Base-by-base conservation (phyloP, 2,329 filamentous ascomycete species). In the Bipolaris gigantea region DNA sequence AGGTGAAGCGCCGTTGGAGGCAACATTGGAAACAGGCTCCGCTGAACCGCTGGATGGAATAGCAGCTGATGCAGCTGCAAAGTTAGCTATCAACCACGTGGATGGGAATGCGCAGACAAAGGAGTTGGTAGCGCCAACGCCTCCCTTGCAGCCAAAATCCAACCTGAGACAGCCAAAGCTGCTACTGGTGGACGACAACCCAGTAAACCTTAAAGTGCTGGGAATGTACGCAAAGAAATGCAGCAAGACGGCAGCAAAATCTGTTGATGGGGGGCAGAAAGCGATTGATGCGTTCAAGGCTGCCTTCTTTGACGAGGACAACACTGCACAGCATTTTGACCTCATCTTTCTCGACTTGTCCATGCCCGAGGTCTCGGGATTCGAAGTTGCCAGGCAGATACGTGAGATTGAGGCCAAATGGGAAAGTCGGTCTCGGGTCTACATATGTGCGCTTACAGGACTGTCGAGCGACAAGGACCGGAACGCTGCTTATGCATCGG, bases 281-380 rank as follows among this genome's bases (percentile, higher is more conserved):
- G 51, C 51, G 27, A 54, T 54, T 19, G 51, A 54, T 10, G 51
- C 51, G 1, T 50, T 50, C 41, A 46, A 19, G 27, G 18, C 27
- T 23, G 35, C 47, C 4, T 32, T 46, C 8, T 33, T 18, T 8
- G 15, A 30, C 9, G 41, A 32, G 1, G 21, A 27, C 9, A 21
- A 40, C 6, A 18, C 1, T n/a, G 16, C 35, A 9, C 47, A 54
- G 42, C 30, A 33, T 6, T 54, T 54, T 23, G 51, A 54, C 21
- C 51, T 54, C 10, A 50, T 54, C 5, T 54, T 54, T 23, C 51
- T 54, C 13, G 51, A 54, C 18, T 40, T 54, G 15, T 54, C 51
- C 1, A 54, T 54, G 51, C 51, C 51, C 21, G 34, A 50, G 8
- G 41, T 54, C 3, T 50, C 51, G 3, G 51, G 51, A 9, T 54